These are phyloP conservation scores for Backusella circina DNA, from an alignment of 192 early-diverging fungal genomes.

Conservation along the genomic window DNA sequence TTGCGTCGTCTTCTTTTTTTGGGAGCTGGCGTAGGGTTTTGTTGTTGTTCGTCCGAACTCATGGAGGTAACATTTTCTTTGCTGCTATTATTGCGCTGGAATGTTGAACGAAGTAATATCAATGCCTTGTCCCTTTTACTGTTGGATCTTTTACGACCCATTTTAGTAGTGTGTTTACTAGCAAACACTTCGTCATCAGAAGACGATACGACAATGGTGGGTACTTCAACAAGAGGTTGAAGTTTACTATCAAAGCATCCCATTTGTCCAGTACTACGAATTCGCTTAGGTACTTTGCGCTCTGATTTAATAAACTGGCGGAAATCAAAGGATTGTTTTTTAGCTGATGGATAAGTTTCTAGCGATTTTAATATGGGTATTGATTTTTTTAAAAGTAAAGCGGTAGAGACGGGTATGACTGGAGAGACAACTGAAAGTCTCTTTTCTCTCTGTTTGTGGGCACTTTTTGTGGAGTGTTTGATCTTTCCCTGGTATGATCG, in stretches of 20 bases:
- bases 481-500: not conserved
- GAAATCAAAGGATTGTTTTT: not conserved
- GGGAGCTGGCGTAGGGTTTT: not conserved
- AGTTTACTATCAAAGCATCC: not conserved
- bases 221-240: not conserved
- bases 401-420: not conserved
- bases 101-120: constrained; percentile 3
- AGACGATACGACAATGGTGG: not conserved
- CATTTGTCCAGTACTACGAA: not conserved
- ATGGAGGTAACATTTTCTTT: not conserved
- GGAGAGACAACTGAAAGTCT: not conserved
- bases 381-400: not conserved
- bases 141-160: not conserved
- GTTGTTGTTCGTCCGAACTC: not conserved
- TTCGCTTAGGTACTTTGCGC: not conserved
- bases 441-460: not conserved
- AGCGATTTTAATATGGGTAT: not conserved
- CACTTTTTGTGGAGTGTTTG: not conserved
- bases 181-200: not conserved
- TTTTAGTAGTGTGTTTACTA: not conserved
- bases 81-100: not conserved
- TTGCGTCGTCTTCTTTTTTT: constrained; percentile 12
- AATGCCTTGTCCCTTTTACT: constrained; percentile 2
- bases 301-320: not conserved
- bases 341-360: not conserved